Evolutionary conservation across 2,329 filamentous ascomycete genomes (phyloP).

Genomic region (Trichophyton equinum): DNA sequence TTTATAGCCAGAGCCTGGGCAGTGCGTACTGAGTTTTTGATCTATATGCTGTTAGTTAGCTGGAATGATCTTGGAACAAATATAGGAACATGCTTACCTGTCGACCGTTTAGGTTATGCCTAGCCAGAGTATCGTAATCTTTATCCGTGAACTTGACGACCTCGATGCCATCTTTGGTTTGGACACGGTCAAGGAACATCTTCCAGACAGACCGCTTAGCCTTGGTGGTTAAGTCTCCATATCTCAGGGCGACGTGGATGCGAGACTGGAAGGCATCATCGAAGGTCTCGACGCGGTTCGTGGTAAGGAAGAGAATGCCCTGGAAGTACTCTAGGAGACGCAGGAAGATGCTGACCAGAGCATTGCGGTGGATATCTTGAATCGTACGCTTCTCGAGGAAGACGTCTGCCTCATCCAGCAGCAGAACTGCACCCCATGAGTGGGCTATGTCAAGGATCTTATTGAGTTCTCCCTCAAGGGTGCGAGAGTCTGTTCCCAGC

Average conservation of each 20-base stretch:
- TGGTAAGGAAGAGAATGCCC: constrained; percentile 79
- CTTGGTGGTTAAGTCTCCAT: constrained; percentile 58
- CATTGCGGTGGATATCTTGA: constrained; percentile 73
- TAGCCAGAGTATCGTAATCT: constrained; percentile 54
- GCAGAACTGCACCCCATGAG: constrained; percentile 70
- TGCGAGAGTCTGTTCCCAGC: constrained; percentile 62
- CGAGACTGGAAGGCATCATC: constrained; percentile 82
- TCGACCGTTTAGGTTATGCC: constrained; percentile 56
- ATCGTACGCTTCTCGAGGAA: constrained; percentile 74
- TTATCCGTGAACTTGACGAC: constrained; percentile 39
- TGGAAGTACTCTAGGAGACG: constrained; percentile 83
- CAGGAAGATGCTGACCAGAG: constrained; percentile 75
- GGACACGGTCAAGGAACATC: constrained; percentile 66
- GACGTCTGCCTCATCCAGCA: constrained; percentile 76
- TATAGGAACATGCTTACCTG: constrained; percentile 37
- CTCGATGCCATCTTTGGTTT: constrained; percentile 49
- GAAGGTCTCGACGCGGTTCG: constrained; percentile 74
- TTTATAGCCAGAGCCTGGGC: constrained; percentile 72
- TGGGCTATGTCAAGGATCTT: constrained; percentile 78
- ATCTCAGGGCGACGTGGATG: constrained; percentile 74
- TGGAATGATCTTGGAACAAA: background rate
- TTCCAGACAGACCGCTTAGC: constrained; percentile 72
- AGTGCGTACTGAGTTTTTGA: constrained; percentile 78
- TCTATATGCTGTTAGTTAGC: constrained; percentile 37
- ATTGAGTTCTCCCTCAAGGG: constrained; percentile 63